Base-by-base conservation (phyloP, 164 flowering plant species). In the Umbilicus rupestris region DNA sequence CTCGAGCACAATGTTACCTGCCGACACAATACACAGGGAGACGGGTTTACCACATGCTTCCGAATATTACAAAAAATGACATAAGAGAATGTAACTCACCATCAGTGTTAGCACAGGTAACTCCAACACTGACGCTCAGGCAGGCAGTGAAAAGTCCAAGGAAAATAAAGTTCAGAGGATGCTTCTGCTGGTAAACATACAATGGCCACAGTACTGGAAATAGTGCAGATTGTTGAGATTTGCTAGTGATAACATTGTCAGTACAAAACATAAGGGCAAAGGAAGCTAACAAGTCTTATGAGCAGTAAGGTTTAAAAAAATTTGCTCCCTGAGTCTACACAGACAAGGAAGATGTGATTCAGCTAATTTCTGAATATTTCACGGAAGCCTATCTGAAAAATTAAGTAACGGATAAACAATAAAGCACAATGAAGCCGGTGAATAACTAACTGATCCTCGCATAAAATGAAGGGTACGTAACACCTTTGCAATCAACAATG, bases 1-100 rank as follows among this genome's bases (percentile, higher is more conserved):
- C 78, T 94, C 87, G 41, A 94, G 95, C 68, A 94, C 98, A 73
- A 94, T 85, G 69, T 62, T 82, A 62, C 97, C 98, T 94, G 93
- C 74, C 73, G 69, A 67, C 24, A 74, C 33, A 63, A 55, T 63
- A 69, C 3, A 24, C 17, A 19, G 42, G 58, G 46, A 33, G 5
- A 37, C 39, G 16, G 4, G 20, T 7, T 63, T 22, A 31, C 42
- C 22, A 20, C 9, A 35, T 9, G 35, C 14, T 45, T 15, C n/a
- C 5, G 46, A 22, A 28, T 24, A 11, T 20, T n/a, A 50, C n/a
- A n/a, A n/a, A n/a, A 64, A 24, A 26, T 65, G 50, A 65, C 67
- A 17, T 67, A 29, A 30, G 28, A 66, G 60, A 26, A 72, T 39
- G 52, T 47, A 30, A 78, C 86, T 24, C 12, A 90, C 98, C 98